These are phyloP conservation scores for Cicer arietinum DNA, from an alignment of 306 rosid species.

Conservation along the genomic window DNA sequence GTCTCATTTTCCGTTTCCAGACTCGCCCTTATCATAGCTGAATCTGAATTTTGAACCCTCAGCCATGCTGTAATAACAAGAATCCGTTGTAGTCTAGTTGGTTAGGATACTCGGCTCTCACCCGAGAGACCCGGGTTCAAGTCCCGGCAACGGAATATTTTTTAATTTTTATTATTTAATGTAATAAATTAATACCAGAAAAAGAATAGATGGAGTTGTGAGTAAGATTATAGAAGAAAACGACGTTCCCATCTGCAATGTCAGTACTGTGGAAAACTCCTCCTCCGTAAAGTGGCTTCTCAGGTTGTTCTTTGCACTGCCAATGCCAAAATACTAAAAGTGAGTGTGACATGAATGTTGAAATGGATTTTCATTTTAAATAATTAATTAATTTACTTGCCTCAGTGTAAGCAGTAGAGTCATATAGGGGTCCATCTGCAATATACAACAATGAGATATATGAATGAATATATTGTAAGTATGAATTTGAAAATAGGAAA, in stretches of 20 bases:
- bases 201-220: slow-evolving; percentile 62
- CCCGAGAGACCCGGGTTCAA: slow-evolving; percentile 88
- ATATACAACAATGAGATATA: not conserved
- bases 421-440: slow-evolving; percentile 92
- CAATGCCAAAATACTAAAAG: not conserved
- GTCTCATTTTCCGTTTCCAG: slow-evolving; percentile 54
- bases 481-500: too few relatives aligned
- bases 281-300: slow-evolving; percentile 72
- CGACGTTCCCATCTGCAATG: not conserved
- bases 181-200: slow-evolving; percentile 54
- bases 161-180: not conserved
- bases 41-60: slow-evolving; percentile 55
- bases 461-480: not conserved
- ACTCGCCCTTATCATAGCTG: slow-evolving; percentile 66
- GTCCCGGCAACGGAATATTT: slow-evolving; percentile 76
- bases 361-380: too few relatives aligned
- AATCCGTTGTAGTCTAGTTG: slow-evolving; percentile 82
- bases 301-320: slow-evolving; percentile 74
- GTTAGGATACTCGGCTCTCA: slow-evolving; percentile 87
- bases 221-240: slow-evolving; percentile 69
- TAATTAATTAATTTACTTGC: slow-evolving; percentile 37
- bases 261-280: slow-evolving; percentile 54
- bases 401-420: slow-evolving; percentile 83
- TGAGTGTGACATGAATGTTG: too few relatives aligned
- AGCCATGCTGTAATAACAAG: slow-evolving; percentile 64